phyloP scores from a whole-genome alignment of 2,329 filamentous ascomycete species.

The Geosmithia morbida region DNA sequence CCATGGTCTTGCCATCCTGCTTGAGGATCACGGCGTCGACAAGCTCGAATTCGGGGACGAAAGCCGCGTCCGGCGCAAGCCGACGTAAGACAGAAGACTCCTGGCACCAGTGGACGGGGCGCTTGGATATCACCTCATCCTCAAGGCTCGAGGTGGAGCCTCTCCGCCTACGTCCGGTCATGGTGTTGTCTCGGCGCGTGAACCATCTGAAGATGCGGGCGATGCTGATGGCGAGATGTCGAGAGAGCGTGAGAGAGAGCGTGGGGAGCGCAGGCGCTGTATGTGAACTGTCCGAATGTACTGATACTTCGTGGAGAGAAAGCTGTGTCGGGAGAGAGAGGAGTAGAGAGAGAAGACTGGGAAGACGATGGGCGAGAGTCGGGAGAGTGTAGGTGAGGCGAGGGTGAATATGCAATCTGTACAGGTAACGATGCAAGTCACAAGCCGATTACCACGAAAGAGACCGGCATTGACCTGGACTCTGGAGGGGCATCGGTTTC shows the following conservation, averaged over 20 bases:
- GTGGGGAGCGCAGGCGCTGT: no score
- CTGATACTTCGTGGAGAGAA: no score
- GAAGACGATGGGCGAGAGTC: no score
- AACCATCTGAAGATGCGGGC: not conserved
- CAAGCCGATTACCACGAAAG: no score
- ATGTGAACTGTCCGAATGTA: no score
- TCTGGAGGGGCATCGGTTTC: no score
- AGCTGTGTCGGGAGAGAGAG: no score
- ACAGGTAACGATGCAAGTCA: no score
- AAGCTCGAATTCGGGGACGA: constrained; percentile 50
- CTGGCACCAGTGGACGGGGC: constrained; percentile 17
- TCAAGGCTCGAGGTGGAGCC: constrained; percentile 29
- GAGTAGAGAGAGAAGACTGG: no score
- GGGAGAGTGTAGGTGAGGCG: no score
- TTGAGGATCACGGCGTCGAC: constrained; percentile 44
- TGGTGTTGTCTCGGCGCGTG: constrained; percentile 6
- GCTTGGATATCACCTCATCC: constrained; percentile 18
- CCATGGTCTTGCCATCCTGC: constrained; percentile 35
- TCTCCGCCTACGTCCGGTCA: constrained; percentile 24
- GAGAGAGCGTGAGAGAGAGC: not conserved
- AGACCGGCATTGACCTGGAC: no score
- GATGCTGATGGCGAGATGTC: not conserved
- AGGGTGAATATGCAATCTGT: no score
- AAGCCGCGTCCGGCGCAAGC: constrained; percentile 5
- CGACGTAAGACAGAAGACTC: constrained; percentile 18